phyloP scores from a whole-genome alignment of 352 stramenopile species.

The Plasmopara muralis region DNA sequence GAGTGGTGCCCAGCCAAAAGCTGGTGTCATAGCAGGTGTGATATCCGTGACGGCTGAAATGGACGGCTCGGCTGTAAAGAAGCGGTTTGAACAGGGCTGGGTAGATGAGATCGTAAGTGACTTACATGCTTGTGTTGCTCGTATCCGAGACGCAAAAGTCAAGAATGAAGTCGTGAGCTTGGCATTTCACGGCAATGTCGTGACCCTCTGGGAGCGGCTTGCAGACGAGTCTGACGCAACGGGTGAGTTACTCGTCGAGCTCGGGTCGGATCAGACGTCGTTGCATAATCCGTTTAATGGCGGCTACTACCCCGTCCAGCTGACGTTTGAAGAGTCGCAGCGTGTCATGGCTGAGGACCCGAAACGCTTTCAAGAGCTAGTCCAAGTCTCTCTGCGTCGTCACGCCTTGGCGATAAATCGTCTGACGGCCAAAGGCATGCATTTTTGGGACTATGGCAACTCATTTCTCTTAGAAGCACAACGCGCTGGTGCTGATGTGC shows the following conservation, averaged over 20 bases:
- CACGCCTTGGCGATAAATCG: too few species aligned
- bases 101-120: too few species aligned
- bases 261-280: constrained; percentile 32
- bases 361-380: constrained; percentile 31
- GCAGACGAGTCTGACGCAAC: too few species aligned
- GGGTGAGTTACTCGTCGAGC: too few species aligned
- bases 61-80: constrained; percentile 68
- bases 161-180: too few species aligned
- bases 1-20: constrained; percentile 82
- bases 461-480: constrained; percentile 83
- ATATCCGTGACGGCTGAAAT: constrained; percentile 85
- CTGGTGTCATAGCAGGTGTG: constrained; percentile 75
- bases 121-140: too few species aligned
- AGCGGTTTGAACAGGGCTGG: constrained; percentile 10
- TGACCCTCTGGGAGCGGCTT: too few species aligned
- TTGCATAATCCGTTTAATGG: constrained; percentile 88
- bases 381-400: too few species aligned
- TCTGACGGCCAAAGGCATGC: too few species aligned
- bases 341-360: constrained; percentile 77
- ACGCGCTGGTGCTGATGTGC: constrained; percentile 60
- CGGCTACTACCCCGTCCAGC: constrained; percentile 83
- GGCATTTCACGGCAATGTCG: too few species aligned
- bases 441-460: constrained; percentile 32
- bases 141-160: too few species aligned
- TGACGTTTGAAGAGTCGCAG: constrained; percentile 77